Evolutionary conservation across 169 alveolate species (phyloP), one percentile per base, ranked within the genome.

Genomic region (Eimeria sp.): DNA sequence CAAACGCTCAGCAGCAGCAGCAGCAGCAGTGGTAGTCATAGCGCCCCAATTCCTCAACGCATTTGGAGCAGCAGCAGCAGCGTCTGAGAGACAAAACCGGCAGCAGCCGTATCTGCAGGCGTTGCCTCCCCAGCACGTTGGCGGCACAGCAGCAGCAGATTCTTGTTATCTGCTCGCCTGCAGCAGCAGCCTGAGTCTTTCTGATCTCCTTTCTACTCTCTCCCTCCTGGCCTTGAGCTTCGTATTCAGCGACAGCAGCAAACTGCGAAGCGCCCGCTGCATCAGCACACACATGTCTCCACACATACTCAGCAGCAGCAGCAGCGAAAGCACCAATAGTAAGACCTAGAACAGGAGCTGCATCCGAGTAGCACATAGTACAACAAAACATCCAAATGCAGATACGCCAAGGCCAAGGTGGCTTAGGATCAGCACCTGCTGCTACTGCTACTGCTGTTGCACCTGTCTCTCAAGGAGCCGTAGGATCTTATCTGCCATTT

Each of bases 171-270:
- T 66, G 14, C 71, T 20, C n/a, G 68, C 95, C 46, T n/a, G 56
- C 49, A 89, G 58, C 30, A 89, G 95, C 76, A 66, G 58, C 77
- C 95, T 80, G 27, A 89, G 88, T 23, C 85, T 85, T 56, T 89
- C 95, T 20, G 95, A 66, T 25, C 76, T 68, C 25, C 76, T 49
- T n/a, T 89, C 95, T 6, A 80, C 95, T 3, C 95, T 33, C 46
- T 89, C 95, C 27, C 95, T 66, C 62, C 76, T 68, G 62, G 58
- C 76, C 37, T 80, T 78, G 11, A 89, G 77, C 60, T 52, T 30
- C 33, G 60, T 52, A 27, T 89, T 72, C 54, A 89, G 60, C 74
- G 85, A 78, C 74, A 52, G 62, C 87, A 89, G 77, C 87, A 66
- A 64, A n/a, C 27, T 72, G 25, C 95, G 72, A 76, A 89, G 88